A percentile compares a stretch with the other conserved stretches of the same genome.
Evolutionary conservation across 2,329 filamentous ascomycete genomes (phyloP).

Genomic region (Arthrobotrys iridis): DNA sequence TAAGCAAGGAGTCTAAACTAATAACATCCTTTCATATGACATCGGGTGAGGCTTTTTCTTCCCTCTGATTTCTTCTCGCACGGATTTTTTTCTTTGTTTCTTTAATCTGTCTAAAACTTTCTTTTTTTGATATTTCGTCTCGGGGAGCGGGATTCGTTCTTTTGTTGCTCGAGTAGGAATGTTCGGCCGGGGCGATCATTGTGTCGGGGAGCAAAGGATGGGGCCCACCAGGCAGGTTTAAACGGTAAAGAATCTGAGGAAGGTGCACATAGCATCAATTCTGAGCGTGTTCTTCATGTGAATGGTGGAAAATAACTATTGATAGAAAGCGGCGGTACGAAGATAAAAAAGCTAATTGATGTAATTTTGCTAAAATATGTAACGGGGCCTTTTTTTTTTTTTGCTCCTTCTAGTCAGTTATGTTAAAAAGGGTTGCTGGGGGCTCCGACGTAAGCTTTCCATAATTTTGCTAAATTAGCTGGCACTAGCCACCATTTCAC

Average conservation of each 20-base stretch:
- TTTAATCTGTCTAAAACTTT: slow-evolving; percentile 5
- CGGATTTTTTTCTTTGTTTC: slow-evolving; percentile 14
- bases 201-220: background rate
- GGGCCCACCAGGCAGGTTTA: slow-evolving; percentile 15
- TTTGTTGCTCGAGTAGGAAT: slow-evolving; percentile 42
- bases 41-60: slow-evolving; percentile 54
- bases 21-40: slow-evolving; percentile 54
- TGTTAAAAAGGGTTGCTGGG: background rate
- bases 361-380: slow-evolving; percentile 42
- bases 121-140: slow-evolving; percentile 22
- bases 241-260: slow-evolving; percentile 18
- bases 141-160: slow-evolving; percentile 7
- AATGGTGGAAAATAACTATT: slow-evolving; percentile 53
- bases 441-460: slow-evolving; percentile 11
- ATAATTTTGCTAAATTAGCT: background rate
- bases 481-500: slow-evolving; percentile 27
- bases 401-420: too few species aligned
- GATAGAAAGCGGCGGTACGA: slow-evolving; percentile 29
- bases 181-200: slow-evolving; percentile 51
- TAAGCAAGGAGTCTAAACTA: slow-evolving; percentile 53
- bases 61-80: slow-evolving; percentile 20
- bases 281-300: slow-evolving; percentile 33
- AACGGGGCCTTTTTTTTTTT: background rate
- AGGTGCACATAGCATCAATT: background rate
- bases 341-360: slow-evolving; percentile 9